Conservation (phyloP, 768 basidiomycete species). For the Stropharia rugosoannulata region DNA sequence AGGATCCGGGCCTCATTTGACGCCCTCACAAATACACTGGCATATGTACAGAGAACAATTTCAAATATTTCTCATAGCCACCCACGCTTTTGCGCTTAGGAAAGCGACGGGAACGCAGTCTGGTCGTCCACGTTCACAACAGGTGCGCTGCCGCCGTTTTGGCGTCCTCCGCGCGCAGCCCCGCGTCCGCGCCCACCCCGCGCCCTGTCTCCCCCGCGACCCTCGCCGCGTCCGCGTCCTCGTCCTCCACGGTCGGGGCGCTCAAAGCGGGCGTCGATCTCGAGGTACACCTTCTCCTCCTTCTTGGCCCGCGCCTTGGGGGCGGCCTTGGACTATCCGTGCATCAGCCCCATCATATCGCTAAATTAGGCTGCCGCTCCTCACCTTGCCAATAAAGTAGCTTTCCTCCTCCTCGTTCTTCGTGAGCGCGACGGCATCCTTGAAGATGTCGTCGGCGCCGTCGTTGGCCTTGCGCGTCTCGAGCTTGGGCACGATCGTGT, state of each 20-base stretch:
- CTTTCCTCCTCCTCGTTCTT: conserved; percentile 72
- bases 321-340: conserved; percentile 55
- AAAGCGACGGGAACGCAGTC: conserved; percentile 86
- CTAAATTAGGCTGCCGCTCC: conserved; percentile 10
- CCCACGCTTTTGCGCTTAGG: conserved; percentile 30
- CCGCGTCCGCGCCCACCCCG: conserved; percentile 45
- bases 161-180: conserved; percentile 44
- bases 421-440: conserved; percentile 63
- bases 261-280: conserved; percentile 89
- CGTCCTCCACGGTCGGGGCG: conserved; percentile 70
- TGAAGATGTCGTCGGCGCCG: conserved; percentile 69
- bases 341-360: conserved; percentile 9
- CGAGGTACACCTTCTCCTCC: conserved; percentile 89
- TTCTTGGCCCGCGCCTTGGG: conserved; percentile 75
- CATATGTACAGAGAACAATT: conserved; percentile 17
- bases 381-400: conserved; percentile 91
- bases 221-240: conserved; percentile 33
- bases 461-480: conserved; percentile 84
- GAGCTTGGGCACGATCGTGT: conserved; percentile 68
- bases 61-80: conserved; percentile 16
- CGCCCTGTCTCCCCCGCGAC: conserved; percentile 28
- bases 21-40: too few species aligned
- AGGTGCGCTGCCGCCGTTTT: conserved; percentile 33
- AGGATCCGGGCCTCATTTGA: conserved; percentile 3
- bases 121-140: conserved; percentile 78